Evolutionary conservation across 2,329 filamentous ascomycete genomes (phyloP).

Genomic region (Diaporthe caulivora): DNA sequence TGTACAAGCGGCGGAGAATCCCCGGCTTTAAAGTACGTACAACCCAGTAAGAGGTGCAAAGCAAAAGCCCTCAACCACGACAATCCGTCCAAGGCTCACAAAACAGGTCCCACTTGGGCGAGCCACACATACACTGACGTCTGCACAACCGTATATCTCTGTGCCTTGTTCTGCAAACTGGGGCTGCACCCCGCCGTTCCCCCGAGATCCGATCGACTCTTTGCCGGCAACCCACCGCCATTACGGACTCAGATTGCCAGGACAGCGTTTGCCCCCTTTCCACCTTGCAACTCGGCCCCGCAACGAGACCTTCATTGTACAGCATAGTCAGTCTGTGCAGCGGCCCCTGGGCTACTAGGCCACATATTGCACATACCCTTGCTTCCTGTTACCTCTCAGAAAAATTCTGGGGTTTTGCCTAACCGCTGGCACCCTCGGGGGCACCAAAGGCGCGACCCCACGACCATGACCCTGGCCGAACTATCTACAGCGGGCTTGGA

Average conservation of each 20-base stretch:
- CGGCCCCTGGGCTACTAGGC: background rate
- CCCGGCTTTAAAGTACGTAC: background rate
- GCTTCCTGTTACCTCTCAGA: background rate
- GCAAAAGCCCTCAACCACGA: background rate
- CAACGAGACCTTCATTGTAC: background rate
- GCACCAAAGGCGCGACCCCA: background rate
- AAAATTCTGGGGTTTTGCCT: background rate
- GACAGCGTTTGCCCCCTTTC: background rate
- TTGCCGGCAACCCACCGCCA: slow-evolving; percentile 11
- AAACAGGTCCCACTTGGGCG: background rate
- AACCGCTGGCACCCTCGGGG: background rate
- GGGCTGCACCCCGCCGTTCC: slow-evolving; percentile 20
- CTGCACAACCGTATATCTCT: background rate
- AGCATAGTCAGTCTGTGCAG: background rate
- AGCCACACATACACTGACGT: background rate
- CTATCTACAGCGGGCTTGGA: slow-evolving; percentile 64
- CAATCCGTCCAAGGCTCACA: too few relatives aligned
- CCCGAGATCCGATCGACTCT: slow-evolving; percentile 16
- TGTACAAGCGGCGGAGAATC: background rate
- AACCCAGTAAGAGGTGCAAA: background rate
- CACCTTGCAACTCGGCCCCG: background rate
- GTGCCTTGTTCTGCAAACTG: slow-evolving; percentile 10
- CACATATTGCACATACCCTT: background rate
- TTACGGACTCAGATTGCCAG: background rate
- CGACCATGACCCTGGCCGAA: slow-evolving; percentile 63